These are phyloP conservation scores for Boletus speciosus DNA, from an alignment of 768 basidiomycete genomes.

Conservation along the genomic window DNA sequence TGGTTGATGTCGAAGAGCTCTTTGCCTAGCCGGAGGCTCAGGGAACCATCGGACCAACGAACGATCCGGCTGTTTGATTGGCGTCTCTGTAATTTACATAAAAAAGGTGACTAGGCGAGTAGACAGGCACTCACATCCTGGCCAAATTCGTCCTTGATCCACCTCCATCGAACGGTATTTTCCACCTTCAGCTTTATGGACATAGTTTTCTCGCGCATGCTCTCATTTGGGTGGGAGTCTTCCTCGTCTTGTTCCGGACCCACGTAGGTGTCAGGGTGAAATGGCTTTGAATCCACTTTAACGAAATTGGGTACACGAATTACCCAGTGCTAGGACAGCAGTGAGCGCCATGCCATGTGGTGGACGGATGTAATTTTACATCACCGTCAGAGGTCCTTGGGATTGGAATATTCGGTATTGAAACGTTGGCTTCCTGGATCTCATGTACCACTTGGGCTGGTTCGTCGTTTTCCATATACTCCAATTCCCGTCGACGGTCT, in stretches of 20 bases:
- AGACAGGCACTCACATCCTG: slow-evolving; percentile 58
- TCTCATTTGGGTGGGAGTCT: slow-evolving; percentile 53
- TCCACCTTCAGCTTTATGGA: slow-evolving; percentile 84
- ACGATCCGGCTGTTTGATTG: slow-evolving; percentile 91
- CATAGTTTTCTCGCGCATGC: slow-evolving; percentile 74
- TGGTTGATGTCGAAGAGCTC: slow-evolving; percentile 91
- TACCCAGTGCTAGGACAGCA: slow-evolving; percentile 65
- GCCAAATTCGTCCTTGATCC: slow-evolving; percentile 74
- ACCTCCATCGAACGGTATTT: slow-evolving; percentile 95
- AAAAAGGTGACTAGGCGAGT: background rate
- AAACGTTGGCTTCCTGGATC: slow-evolving; percentile 63
- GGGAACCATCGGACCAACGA: slow-evolving; percentile 92
- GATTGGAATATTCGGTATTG: slow-evolving; percentile 84
- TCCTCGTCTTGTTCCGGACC: slow-evolving; percentile 79
- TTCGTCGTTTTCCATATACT: slow-evolving; percentile 79
- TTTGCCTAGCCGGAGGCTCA: slow-evolving; percentile 88
- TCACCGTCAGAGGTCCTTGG: slow-evolving; percentile 78
- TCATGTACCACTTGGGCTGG: slow-evolving; percentile 54
- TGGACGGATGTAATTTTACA: slow-evolving; percentile 43
- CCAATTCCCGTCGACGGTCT: slow-evolving; percentile 59
- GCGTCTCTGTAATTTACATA: slow-evolving; percentile 47
- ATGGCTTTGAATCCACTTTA: slow-evolving; percentile 84
- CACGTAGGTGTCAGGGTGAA: slow-evolving; percentile 81
- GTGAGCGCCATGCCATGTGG: slow-evolving; percentile 5
- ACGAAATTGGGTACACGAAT: slow-evolving; percentile 94